Conservation (phyloP, 352 stramenopile species). For the Phytophthora chlamydospora region DNA sequence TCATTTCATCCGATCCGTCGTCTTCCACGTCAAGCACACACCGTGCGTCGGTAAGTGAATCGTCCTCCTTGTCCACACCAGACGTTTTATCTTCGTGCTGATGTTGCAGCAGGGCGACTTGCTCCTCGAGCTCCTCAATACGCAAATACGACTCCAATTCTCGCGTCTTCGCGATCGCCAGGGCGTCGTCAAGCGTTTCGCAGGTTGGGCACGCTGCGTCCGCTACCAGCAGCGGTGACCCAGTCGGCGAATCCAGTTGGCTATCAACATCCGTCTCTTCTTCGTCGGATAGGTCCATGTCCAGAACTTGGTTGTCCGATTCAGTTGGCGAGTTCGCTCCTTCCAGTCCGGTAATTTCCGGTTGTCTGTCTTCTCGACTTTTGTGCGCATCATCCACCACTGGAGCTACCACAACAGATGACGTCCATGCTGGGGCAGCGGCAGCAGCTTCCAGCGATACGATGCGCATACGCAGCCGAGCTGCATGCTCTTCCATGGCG, state of each 20-base stretch:
- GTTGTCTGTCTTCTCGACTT: conserved; percentile 26
- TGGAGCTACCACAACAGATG: conserved; percentile 29
- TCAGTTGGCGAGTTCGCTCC: conserved; percentile 25
- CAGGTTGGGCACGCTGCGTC: conserved; percentile 33
- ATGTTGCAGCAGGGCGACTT: conserved; percentile 24
- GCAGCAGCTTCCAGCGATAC: conserved; percentile 43
- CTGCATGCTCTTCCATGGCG: conserved; percentile 43
- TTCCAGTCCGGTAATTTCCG: conserved; percentile 41
- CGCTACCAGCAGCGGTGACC: conserved; percentile 24
- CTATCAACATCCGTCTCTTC: conserved; percentile 31
- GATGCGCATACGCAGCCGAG: conserved; percentile 41
- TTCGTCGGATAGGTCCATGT: conserved; percentile 37
- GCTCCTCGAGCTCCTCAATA: conserved; percentile 44
- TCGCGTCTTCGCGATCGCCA: conserved; percentile 34
- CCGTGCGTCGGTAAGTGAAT: conserved; percentile 4
- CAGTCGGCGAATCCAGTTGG: conserved; percentile 26
- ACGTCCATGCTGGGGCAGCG: conserved; percentile 30
- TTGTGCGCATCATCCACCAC: conserved; percentile 16
- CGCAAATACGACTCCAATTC: conserved; percentile 37
- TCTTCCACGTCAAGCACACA: conserved; percentile 31
- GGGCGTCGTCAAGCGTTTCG: conserved; percentile 39
- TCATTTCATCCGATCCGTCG: conserved; percentile 32
- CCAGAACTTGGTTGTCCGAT: conserved; percentile 31
- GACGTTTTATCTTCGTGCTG: conserved; percentile 10
- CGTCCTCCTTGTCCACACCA: conserved; percentile 5